A percentile compares a stretch with the other conserved stretches of the same genome.
Conservation (phyloP, 2,329 filamentous ascomycete species). For the Trichoderma semiorbis region DNA sequence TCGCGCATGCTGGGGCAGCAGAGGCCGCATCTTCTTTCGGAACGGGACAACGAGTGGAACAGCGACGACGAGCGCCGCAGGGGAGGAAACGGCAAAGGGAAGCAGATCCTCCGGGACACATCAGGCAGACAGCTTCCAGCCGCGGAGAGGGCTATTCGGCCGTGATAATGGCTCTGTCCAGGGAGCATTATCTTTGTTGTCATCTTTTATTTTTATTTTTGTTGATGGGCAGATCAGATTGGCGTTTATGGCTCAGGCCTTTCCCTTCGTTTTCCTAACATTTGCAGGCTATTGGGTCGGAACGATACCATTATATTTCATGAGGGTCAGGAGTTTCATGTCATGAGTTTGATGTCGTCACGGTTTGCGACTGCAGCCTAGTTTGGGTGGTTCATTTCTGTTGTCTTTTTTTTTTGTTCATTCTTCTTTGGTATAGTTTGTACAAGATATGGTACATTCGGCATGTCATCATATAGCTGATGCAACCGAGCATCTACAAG, state of each 20-base stretch:
- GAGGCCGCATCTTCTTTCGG: constrained; percentile 31
- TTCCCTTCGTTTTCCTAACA: constrained; percentile 13
- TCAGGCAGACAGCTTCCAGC: constrained; percentile 50
- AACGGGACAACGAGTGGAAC: constrained; percentile 37
- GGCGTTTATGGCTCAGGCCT: constrained; percentile 25
- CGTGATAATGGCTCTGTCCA: constrained; percentile 15
- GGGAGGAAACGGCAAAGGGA: constrained; percentile 42
- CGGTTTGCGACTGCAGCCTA: not conserved
- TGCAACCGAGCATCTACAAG: constrained; percentile 43
- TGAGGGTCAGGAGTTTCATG: constrained; percentile 3
- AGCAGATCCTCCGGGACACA: constrained; percentile 45
- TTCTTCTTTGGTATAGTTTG: constrained; percentile 29
- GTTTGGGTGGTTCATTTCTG: constrained; percentile 2
- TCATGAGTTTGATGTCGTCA: not conserved
- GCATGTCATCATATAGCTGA: constrained; percentile 10
- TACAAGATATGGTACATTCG: constrained; percentile 36
- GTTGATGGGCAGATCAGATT: not conserved
- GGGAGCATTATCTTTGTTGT: not conserved
- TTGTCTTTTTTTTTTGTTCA: not conserved
- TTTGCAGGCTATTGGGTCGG: constrained; percentile 21
- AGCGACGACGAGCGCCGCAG: constrained; percentile 44
- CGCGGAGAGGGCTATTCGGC: constrained; percentile 48
- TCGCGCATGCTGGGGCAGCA: constrained; percentile 54
- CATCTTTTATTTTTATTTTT: not conserved
- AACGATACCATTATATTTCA: constrained; percentile 27